phyloP scores from a whole-genome alignment of 768 basidiomycete species.

The Boletus pseudopeckii region DNA sequence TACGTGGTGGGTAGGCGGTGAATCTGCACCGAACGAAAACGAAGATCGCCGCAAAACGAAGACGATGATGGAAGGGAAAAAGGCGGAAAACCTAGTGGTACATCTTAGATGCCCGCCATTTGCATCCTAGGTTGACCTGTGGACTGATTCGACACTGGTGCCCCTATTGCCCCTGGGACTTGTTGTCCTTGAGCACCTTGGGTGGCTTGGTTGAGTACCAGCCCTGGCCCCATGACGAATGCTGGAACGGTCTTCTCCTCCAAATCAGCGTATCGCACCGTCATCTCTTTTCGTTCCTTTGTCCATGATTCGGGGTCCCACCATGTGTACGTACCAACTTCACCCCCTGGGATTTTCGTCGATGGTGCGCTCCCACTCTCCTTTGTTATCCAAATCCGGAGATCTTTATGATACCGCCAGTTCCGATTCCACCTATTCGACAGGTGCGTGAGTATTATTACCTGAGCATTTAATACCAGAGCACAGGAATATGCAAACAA shows the following conservation, averaged over 20 bases:
- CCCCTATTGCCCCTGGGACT: slow-evolving; percentile 32
- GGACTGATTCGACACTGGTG: slow-evolving; percentile 25
- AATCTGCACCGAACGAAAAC: slow-evolving; percentile 2
- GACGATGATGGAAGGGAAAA: slow-evolving; percentile 6
- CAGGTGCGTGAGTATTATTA: slow-evolving; percentile 4
- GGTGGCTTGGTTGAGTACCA: slow-evolving; percentile 37
- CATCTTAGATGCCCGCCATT: slow-evolving; percentile 32
- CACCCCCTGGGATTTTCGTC: slow-evolving; percentile 74
- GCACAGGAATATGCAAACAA: slow-evolving; percentile 7
- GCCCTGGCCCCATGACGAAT: slow-evolving; percentile 51
- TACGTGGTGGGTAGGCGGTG: neutral
- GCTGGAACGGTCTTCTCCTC: slow-evolving; percentile 70
- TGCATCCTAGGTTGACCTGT: slow-evolving; percentile 33
- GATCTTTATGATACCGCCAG: slow-evolving; percentile 95
- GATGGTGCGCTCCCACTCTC: slow-evolving; percentile 76
- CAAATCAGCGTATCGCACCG: slow-evolving; percentile 67
- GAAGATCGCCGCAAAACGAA: slow-evolving; percentile 12
- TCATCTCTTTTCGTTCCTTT: slow-evolving; percentile 76
- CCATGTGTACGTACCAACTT: slow-evolving; percentile 86
- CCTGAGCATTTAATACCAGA: neutral
- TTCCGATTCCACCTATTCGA: slow-evolving; percentile 78
- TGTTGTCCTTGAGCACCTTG: slow-evolving; percentile 38
- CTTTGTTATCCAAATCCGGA: slow-evolving; percentile 81
- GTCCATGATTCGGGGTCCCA: slow-evolving; percentile 83
- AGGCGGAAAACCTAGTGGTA: slow-evolving; percentile 6